Conservation (phyloP, 176 grass and related monocot species). For the Rhynchospora tenuis region DNA sequence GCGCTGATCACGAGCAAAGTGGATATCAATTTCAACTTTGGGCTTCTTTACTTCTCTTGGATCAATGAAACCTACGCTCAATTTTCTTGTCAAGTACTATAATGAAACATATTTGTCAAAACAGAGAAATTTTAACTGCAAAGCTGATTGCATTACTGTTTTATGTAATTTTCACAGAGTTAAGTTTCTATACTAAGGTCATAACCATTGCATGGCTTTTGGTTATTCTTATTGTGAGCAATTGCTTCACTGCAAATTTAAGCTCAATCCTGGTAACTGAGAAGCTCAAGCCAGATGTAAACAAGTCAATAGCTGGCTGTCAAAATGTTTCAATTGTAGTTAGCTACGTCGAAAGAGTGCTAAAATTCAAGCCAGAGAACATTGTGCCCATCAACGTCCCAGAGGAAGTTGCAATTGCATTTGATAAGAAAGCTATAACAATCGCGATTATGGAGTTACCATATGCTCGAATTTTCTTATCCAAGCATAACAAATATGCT, state of each 20-base stretch:
- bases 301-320: neutral
- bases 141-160: neutral
- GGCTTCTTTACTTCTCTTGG: too few relatives aligned
- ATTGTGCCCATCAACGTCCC: neutral
- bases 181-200: neutral
- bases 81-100: too few relatives aligned
- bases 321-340: neutral
- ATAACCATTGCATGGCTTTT: constrained; percentile 11
- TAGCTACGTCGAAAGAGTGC: neutral
- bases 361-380: neutral
- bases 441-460: neutral
- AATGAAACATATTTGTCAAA: too few relatives aligned
- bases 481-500: constrained; percentile 2
- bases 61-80: too few relatives aligned
- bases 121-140: neutral
- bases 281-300: constrained; percentile 13
- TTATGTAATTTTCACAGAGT: neutral
- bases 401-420: neutral
- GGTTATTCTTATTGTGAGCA: constrained; percentile 12
- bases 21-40: too few relatives aligned
- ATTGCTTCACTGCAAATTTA: constrained; percentile 8
- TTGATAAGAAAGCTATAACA: neutral
- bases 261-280: constrained; percentile 7
- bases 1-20: too few relatives aligned
- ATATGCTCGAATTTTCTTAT: constrained; percentile 11